These are phyloP conservation scores for Botryotinia narcissicola DNA, from an alignment of 2,329 filamentous ascomycete genomes.

Conservation along the genomic window DNA sequence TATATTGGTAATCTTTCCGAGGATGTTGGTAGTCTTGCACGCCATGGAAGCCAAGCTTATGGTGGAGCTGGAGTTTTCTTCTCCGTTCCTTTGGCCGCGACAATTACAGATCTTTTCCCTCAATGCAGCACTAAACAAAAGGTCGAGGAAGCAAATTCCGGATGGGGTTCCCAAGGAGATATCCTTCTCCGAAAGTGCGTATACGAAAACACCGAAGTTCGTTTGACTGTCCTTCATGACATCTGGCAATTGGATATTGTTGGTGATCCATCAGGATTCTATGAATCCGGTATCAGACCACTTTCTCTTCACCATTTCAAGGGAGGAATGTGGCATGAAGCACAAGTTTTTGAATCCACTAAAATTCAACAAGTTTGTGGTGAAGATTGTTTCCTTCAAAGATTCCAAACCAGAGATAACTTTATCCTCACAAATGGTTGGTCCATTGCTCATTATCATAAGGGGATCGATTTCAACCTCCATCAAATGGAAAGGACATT, in stretches of 20 bases:
- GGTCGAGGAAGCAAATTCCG: conserved; percentile 53
- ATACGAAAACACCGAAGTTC: conserved; percentile 37
- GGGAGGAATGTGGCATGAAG: conserved; percentile 53
- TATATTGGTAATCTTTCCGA: conserved; percentile 39
- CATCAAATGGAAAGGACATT: conserved; percentile 38
- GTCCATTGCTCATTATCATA: conserved; percentile 35
- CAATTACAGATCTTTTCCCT: conserved; percentile 47
- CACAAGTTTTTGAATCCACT: conserved; percentile 31
- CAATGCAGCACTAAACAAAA: conserved; percentile 50
- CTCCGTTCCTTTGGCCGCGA: conserved; percentile 44
- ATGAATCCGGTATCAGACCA: conserved; percentile 35
- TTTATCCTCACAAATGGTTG: conserved; percentile 38
- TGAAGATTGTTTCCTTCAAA: conserved; percentile 38
- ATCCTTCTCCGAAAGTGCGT: conserved; percentile 38
- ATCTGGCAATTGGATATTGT: conserved; percentile 37
- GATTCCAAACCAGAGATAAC: conserved; percentile 35
- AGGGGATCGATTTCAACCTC: conserved; percentile 36
- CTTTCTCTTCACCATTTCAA: conserved; percentile 38
- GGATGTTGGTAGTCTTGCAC: conserved; percentile 35
- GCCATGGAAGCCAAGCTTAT: conserved; percentile 38
- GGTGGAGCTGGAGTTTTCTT: conserved; percentile 38
- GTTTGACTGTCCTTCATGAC: conserved; percentile 34
- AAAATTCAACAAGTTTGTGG: conserved; percentile 37
- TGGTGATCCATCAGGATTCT: conserved; percentile 37
- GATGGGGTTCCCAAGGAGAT: conserved; percentile 51